These are phyloP conservation scores for Panicum virgatum DNA, from an alignment of 202 grass and related monocot genomes.

Conservation along the genomic window DNA sequence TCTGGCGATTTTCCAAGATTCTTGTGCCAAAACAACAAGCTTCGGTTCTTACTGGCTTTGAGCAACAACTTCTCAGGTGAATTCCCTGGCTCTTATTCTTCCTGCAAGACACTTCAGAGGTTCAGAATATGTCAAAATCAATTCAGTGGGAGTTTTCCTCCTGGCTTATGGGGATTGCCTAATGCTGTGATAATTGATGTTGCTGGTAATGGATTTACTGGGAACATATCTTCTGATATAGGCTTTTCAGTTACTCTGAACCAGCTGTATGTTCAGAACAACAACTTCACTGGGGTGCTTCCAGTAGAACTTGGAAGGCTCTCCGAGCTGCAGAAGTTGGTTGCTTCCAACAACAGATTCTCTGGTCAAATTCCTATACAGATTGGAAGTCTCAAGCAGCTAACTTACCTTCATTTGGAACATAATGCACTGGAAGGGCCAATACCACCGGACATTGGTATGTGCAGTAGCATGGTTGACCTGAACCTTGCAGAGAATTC, in stretches of 20 bases:
- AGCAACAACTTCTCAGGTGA: constrained; percentile 89
- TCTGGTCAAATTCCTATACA: constrained; percentile 62
- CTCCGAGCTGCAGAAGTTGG: constrained; percentile 62
- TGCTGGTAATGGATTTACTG: constrained; percentile 68
- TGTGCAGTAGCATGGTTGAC: constrained; percentile 69
- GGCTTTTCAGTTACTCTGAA: constrained; percentile 62
- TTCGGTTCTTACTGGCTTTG: constrained; percentile 84
- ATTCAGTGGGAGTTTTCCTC: constrained; percentile 60
- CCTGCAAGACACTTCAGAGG: constrained; percentile 89
- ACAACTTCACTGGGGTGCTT: constrained; percentile 65
- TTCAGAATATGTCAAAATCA: constrained; percentile 90
- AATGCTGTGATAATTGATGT: constrained; percentile 91
- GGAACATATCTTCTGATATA: constrained; percentile 78
- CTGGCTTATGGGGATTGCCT: constrained; percentile 78
- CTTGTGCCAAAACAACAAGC: constrained; percentile 73
- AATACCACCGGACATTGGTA: constrained; percentile 70
- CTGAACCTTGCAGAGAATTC: constrained; percentile 79
- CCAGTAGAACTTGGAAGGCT: constrained; percentile 76
- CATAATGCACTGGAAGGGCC: constrained; percentile 62
- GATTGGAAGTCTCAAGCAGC: constrained; percentile 67
- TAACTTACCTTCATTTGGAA: constrained; percentile 78
- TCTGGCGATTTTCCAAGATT: constrained; percentile 83
- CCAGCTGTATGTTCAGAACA: constrained; percentile 92
- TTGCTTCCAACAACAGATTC: constrained; percentile 80
- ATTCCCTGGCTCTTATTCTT: constrained; percentile 71